Evolutionary conservation across 2,329 filamentous ascomycete species (phyloP), one percentile per base, ranked within the genome.

Genomic region (Penicillium sp.): DNA sequence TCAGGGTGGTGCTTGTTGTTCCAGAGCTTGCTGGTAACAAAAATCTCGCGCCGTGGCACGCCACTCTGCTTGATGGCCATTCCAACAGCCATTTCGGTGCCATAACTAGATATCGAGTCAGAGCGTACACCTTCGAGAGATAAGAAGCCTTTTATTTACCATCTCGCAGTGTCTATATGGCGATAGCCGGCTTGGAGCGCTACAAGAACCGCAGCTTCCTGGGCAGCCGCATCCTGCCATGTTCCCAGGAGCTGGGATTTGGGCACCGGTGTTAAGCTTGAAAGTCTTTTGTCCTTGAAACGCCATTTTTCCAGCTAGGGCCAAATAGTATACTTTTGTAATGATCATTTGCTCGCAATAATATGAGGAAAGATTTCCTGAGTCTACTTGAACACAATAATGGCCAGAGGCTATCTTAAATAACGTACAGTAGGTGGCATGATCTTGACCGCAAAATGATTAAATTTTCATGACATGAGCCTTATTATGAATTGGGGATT

Each of bases 21-120:
- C 85, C 86, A 88, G 40, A 89, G 77, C 74, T 89, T 89, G 10
- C 84, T 86, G 3, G 84, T 86, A 66, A 89, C 81, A 75, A 89
- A 90, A 65, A 90, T 78, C 60, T 89, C 82, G 53, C 85, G 80
- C 47, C 88, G 82, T 61, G 88, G 86, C 13, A 90, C 82, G 55
- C 88, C 82, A 24, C 85, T 85, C 63, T 87, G 82, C 68, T 82
- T 84, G 70, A 90, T 85, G 37, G 85, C 89, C 66, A 83, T 78
- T 9, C 87, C 89, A 0, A 89, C 87, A 59, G 88, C 86, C 54
- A 80, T 81, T 73, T 89, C 88, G 63, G 88, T 90, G 58, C 82
- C 80, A 72, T 89, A 89, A 73, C 75, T 78, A 12, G n/a, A 44
- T 28, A 53, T 56, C 15, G 30, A 37, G n/a, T 55, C 22, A 53